Conservation (phyloP, 345 rosid genomes). For the Melaleuca quinquenervia region DNA sequence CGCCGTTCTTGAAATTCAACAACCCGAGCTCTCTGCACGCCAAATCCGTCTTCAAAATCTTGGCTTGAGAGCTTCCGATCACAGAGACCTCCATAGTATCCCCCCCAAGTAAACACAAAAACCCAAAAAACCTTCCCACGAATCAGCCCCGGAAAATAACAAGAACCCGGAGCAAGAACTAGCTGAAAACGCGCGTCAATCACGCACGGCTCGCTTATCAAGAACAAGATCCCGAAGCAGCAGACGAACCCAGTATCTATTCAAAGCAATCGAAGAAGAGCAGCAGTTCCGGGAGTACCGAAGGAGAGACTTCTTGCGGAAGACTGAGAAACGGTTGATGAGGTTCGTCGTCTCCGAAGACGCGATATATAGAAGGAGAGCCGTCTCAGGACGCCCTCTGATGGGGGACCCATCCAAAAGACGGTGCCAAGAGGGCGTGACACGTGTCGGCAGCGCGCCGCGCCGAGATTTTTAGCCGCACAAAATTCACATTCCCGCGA, state of each 20-base stretch:
- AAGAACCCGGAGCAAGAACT: neutral
- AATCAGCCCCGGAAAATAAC: neutral
- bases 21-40: slow-evolving; percentile 23
- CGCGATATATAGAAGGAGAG: neutral
- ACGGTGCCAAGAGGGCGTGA: neutral
- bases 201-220: neutral
- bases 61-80: slow-evolving; percentile 38
- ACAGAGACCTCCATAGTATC: slow-evolving; percentile 53
- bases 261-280: neutral
- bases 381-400: neutral
- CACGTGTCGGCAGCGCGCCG: neutral
- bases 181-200: neutral
- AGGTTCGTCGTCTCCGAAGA: neutral
- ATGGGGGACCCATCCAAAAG: neutral
- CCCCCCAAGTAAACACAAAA: neutral
- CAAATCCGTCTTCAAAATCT: slow-evolving; percentile 21
- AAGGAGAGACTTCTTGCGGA: neutral
- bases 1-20: slow-evolving; percentile 1
- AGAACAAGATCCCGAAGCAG: neutral
- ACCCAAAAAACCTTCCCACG: neutral
- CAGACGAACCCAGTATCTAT: neutral
- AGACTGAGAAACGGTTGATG: neutral
- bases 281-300: neutral
- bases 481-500: neutral
- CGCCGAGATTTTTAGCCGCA: neutral